These are phyloP conservation scores for Trypanosoma brucei DNA, from an alignment of 208 protist genomes.

Conservation along the genomic window DNA sequence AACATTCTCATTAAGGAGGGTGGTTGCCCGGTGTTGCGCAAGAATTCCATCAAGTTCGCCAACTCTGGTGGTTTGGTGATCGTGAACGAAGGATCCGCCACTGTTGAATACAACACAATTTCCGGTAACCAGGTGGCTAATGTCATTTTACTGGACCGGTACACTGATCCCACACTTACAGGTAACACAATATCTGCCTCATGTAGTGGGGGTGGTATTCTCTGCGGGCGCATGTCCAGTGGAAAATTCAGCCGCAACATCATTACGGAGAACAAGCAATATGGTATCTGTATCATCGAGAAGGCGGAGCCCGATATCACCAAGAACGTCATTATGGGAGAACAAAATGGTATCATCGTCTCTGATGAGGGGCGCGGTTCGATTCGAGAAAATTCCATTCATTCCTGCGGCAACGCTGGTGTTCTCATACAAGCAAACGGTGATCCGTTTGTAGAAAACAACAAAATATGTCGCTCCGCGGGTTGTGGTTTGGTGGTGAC, in stretches of 20 bases:
- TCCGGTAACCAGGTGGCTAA: conserved; percentile 63
- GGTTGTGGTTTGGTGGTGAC: conserved; percentile 59
- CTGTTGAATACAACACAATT: conserved; percentile 71
- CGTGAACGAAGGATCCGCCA: conserved; percentile 51
- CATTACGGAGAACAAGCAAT: conserved; percentile 66
- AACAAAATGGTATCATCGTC: conserved; percentile 66
- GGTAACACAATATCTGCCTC: conserved; percentile 51
- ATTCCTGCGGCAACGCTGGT: conserved; percentile 57
- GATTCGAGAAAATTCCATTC: conserved; percentile 54
- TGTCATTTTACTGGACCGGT: conserved; percentile 51
- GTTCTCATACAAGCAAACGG: conserved; percentile 56
- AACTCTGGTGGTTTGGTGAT: conserved; percentile 65
- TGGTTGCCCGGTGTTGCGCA: conserved; percentile 48
- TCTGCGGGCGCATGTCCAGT: conserved; percentile 34
- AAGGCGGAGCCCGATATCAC: conserved; percentile 40
- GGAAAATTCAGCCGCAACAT: conserved; percentile 53
- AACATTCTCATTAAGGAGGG: conserved; percentile 74
- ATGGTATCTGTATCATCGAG: conserved; percentile 55
- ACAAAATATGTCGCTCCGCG: conserved; percentile 40
- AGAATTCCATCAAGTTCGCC: conserved; percentile 55
- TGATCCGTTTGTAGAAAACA: conserved; percentile 49
- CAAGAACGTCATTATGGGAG: conserved; percentile 48
- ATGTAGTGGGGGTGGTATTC: conserved; percentile 51
- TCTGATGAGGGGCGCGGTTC: conserved; percentile 52
- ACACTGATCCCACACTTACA: conserved; percentile 47